phyloP scores from a whole-genome alignment of 2,329 filamentous ascomycete genomes.

The Xylariaceae sp. region DNA sequence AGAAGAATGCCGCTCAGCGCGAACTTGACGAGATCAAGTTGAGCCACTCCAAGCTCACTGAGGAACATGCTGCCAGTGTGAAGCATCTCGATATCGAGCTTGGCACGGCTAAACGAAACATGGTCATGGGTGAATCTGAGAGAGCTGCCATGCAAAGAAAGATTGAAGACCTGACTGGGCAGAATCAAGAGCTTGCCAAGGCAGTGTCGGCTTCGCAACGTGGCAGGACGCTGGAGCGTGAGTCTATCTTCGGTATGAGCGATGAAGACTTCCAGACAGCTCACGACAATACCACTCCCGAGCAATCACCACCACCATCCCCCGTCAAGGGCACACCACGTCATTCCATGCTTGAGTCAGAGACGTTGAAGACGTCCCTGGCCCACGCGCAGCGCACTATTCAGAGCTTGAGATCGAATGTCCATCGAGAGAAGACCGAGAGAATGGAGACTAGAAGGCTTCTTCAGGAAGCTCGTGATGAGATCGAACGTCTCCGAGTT shows the following conservation, averaged over 20 bases:
- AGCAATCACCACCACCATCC: constrained; percentile 85
- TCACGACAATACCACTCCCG: constrained; percentile 69
- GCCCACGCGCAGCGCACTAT: constrained; percentile 96
- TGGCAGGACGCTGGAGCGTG: constrained; percentile 61
- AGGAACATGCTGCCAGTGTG: constrained; percentile 71
- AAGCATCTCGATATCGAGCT: constrained; percentile 90
- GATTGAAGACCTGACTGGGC: constrained; percentile 79
- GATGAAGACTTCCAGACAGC: constrained; percentile 63
- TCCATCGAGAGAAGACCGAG: constrained; percentile 97
- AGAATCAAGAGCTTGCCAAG: constrained; percentile 87
- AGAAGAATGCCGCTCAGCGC: constrained; percentile 74
- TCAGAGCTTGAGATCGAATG: constrained; percentile 88
- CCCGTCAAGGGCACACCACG: constrained; percentile 88
- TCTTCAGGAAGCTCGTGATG: constrained; percentile 90
- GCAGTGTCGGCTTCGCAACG: constrained; percentile 69
- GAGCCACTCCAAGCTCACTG: constrained; percentile 69
- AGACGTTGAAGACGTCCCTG: constrained; percentile 90
- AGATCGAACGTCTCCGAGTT: constrained; percentile 69
- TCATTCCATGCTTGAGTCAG: constrained; percentile 87
- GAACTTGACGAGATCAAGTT: constrained; percentile 89
- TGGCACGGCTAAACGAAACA: constrained; percentile 74
- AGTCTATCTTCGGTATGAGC: constrained; percentile 54
- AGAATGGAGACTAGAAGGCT: constrained; percentile 94
- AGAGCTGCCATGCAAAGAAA: constrained; percentile 74
- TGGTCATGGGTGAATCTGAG: constrained; percentile 74